These are phyloP conservation scores for Claviceps spartinae DNA, from an alignment of 2,329 filamentous ascomycete genomes.

Conservation along the genomic window DNA sequence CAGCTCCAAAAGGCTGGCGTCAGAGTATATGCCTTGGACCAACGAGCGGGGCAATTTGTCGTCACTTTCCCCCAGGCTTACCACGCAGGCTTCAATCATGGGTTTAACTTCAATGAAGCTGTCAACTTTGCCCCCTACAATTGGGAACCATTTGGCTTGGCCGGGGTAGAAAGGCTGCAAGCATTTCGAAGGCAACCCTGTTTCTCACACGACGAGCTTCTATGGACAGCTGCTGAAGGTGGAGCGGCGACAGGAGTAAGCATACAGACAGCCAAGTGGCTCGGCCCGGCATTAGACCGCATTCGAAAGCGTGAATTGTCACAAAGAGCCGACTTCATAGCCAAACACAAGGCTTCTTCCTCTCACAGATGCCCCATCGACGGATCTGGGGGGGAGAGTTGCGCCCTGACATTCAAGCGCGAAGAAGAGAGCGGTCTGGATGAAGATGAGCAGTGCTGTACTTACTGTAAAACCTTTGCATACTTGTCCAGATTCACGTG, in stretches of 20 bases:
- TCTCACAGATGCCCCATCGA: slow-evolving; percentile 37
- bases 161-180: slow-evolving; percentile 74
- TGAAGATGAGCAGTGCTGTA: slow-evolving; percentile 89
- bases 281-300: slow-evolving; percentile 72
- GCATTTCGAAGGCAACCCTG: slow-evolving; percentile 84
- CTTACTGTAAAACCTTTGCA: slow-evolving; percentile 81
- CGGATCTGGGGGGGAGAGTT: slow-evolving; percentile 34
- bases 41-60: slow-evolving; percentile 88
- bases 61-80: slow-evolving; percentile 96
- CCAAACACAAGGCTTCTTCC: slow-evolving; percentile 44
- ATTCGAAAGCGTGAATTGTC: slow-evolving; percentile 60
- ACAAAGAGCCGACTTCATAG: slow-evolving; percentile 54
- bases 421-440: slow-evolving; percentile 68
- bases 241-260: slow-evolving; percentile 49
- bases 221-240: slow-evolving; percentile 78
- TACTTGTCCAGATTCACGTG: slow-evolving; percentile 88
- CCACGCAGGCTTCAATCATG: slow-evolving; percentile 96
- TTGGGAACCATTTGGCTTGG: slow-evolving; percentile 86
- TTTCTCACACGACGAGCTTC: slow-evolving; percentile 90
- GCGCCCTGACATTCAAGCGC: slow-evolving; percentile 47
- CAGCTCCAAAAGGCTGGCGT: slow-evolving; percentile 89
- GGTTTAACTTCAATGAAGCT: slow-evolving; percentile 97
- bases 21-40: slow-evolving; percentile 86
- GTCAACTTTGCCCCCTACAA: slow-evolving; percentile 94
- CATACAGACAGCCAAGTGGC: slow-evolving; percentile 90